Percentiles rank a stretch among this genome's conserved stretches.
Conservation (phyloP, 2,329 filamentous ascomycete species). For the Trichoderma koningiopsis region DNA sequence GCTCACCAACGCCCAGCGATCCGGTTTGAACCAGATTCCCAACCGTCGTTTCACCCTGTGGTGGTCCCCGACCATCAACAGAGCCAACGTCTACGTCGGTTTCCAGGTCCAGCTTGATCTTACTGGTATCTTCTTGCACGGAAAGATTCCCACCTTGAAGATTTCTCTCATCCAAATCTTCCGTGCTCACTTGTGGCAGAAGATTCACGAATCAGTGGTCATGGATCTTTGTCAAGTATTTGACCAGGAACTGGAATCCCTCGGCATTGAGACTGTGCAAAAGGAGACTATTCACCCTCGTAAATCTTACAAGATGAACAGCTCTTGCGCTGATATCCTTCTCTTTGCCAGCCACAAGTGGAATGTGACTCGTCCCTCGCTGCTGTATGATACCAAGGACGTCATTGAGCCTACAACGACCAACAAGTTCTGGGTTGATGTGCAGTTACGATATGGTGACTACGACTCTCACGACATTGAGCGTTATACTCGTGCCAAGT, state of each 20-base stretch:
- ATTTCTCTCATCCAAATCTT: constrained; percentile 99
- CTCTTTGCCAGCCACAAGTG: constrained; percentile 98
- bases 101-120: constrained; percentile 98
- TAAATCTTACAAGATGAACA: constrained; percentile 99
- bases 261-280: constrained; percentile 96
- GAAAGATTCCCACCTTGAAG: constrained; percentile 97
- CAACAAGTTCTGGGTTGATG: constrained; percentile 99
- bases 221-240: constrained; percentile 99
- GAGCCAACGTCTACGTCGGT: constrained; percentile 97
- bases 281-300: constrained; percentile 98
- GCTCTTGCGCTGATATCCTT: constrained; percentile 94
- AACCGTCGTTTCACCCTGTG: constrained; percentile 98
- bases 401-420: constrained; percentile 90
- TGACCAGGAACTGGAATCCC: constrained; percentile 91
- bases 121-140: constrained; percentile 98
- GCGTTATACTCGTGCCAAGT: constrained; percentile 95
- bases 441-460: constrained; percentile 94
- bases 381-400: constrained; percentile 95
- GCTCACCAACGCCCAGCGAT: constrained; percentile 93
- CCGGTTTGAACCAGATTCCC: constrained; percentile 96
- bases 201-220: constrained; percentile 97
- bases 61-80: constrained; percentile 94
- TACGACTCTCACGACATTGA: constrained; percentile 99
- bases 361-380: constrained; percentile 92
- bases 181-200: constrained; percentile 99